Base-by-base conservation (phyloP, 345 rosid genomes). In the Murraya koenigii region DNA sequence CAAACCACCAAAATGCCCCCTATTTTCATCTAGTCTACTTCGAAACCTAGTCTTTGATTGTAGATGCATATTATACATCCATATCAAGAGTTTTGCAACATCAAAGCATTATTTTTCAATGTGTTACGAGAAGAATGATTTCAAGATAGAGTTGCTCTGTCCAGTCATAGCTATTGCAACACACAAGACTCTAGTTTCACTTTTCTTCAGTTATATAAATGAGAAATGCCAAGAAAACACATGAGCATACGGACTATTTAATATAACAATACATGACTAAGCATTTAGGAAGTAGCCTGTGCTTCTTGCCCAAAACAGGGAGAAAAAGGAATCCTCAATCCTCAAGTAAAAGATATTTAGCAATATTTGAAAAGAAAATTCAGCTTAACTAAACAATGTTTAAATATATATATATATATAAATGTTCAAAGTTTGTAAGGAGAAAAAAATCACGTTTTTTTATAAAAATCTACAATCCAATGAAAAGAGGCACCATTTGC, bases 241-340 rank as follows among this genome's bases (percentile, higher is more conserved):
- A 71, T 33, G 5, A 58, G 25, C 52, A 59, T 7, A 35, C 14
- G 5, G 49, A 6, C n/a, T n/a, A 35, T 36, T 22, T 35, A 68
- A 56, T 25, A 25, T 56, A 49, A 35, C 64, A 13, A 11, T 9
- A 15, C 64, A 72, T 33, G 63, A 23, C 30, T 67, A 3, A n/a
- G n/a, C 54, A 70, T 70, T 70, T 39, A 70, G 39, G 7, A 71
- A 71, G 47, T 33, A 22, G 41, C 41, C n/a, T 66, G 32, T 66
- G 17, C 44, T 71, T 63, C 62, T 30, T 39, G 32, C 39, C 32
- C 19, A 32, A 38, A 22, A 20, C 30, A 56, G 2, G 49, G 30
- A 56, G 19, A n/a, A 33, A 44, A 72, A 72, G 64, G 7, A 35
- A 56, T 35, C 8, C 20, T 7, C 10, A 36, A 72, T n/a, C n/a